A percentile compares a stretch with the other conserved stretches of the same genome.
phyloP scores from a whole-genome alignment of 2,329 filamentous ascomycete species.

The Cordyceps pruinosa region DNA sequence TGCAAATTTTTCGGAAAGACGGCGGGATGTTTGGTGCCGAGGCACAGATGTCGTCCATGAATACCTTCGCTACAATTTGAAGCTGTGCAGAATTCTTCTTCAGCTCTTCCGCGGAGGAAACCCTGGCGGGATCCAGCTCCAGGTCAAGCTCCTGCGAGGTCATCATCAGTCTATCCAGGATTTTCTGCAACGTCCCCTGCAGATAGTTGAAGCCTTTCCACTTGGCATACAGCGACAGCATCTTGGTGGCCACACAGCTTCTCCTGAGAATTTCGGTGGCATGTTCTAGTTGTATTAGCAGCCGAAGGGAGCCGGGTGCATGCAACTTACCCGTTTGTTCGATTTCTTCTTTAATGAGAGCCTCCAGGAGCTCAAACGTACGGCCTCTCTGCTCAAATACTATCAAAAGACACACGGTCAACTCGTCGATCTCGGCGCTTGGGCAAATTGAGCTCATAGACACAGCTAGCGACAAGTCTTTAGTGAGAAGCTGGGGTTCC shows the following conservation, averaged over 20 bases:
- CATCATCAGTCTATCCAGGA: slow-evolving; percentile 58
- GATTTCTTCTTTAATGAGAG: slow-evolving; percentile 61
- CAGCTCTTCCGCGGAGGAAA: slow-evolving; percentile 53
- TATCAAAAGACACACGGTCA: slow-evolving; percentile 60
- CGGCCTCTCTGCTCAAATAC: slow-evolving; percentile 62
- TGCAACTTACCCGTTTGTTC: slow-evolving; percentile 49
- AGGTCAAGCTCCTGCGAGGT: slow-evolving; percentile 62
- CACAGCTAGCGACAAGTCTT: slow-evolving; percentile 54
- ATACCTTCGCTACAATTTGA: slow-evolving; percentile 61
- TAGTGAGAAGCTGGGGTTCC: slow-evolving; percentile 46
- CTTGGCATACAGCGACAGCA: slow-evolving; percentile 64
- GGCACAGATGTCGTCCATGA: slow-evolving; percentile 63
- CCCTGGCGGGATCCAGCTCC: slow-evolving; percentile 58
- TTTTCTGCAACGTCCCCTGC: slow-evolving; percentile 57
- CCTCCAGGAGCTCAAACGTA: slow-evolving; percentile 57
- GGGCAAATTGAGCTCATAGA: slow-evolving; percentile 61
- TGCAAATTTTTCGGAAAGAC: slow-evolving; percentile 61
- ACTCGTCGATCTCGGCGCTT: slow-evolving; percentile 60
- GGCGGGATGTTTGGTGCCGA: slow-evolving; percentile 55
- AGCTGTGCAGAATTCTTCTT: slow-evolving; percentile 61
- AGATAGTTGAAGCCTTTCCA: slow-evolving; percentile 63
- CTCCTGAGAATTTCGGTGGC: slow-evolving; percentile 61
- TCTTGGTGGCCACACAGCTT: slow-evolving; percentile 65
- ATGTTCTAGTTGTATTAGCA: slow-evolving; percentile 41
- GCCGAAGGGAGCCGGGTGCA: no score